These are phyloP conservation scores for Ustilago trichophora DNA, from an alignment of 1,284 basidiomycete genomes.

Conservation along the genomic window DNA sequence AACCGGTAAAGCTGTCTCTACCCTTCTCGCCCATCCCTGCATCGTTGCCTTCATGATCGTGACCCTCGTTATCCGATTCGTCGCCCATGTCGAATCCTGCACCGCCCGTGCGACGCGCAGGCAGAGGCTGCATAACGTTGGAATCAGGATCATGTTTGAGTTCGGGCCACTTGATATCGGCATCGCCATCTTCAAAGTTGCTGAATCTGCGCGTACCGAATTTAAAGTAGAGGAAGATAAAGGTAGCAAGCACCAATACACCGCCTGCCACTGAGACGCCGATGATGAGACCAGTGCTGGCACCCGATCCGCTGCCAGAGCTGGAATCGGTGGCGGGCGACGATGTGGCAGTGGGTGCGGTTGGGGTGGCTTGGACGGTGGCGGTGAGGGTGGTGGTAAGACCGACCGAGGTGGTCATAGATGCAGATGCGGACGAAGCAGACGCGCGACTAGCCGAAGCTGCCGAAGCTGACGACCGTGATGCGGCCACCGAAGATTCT, in stretches of 20 bases:
- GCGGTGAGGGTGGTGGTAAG: constrained; percentile 30
- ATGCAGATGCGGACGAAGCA: constrained; percentile 6
- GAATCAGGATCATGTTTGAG: constrained; percentile 58
- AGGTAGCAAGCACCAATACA: constrained; percentile 50
- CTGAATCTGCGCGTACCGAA: constrained; percentile 52
- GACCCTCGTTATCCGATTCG: constrained; percentile 52
- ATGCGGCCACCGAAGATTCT: constrained; percentile 4
- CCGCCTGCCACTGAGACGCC: constrained; percentile 62
- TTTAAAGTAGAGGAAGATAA: constrained; percentile 60
- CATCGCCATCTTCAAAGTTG: constrained; percentile 53
- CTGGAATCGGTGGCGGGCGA: constrained; percentile 3
- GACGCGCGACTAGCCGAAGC: constrained; percentile 17
- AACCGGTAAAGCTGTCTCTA: constrained; percentile 41
- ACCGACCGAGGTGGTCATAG: constrained; percentile 19
- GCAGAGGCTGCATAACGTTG: constrained; percentile 59
- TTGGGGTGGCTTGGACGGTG: constrained; percentile 9
- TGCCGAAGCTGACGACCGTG: constrained; percentile 8
- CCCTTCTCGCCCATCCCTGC: constrained; percentile 24
- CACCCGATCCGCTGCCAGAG: constrained; percentile 10
- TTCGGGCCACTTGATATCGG: constrained; percentile 66
- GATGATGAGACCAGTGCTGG: constrained; percentile 57
- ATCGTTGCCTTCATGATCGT: constrained; percentile 16
- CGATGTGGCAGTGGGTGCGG: constrained; percentile 3
- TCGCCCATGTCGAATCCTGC: constrained; percentile 66
- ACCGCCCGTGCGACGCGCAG: constrained; percentile 60